phyloP scores from a whole-genome alignment of 257 asterid genomes.

The Nicotiana undulata region DNA sequence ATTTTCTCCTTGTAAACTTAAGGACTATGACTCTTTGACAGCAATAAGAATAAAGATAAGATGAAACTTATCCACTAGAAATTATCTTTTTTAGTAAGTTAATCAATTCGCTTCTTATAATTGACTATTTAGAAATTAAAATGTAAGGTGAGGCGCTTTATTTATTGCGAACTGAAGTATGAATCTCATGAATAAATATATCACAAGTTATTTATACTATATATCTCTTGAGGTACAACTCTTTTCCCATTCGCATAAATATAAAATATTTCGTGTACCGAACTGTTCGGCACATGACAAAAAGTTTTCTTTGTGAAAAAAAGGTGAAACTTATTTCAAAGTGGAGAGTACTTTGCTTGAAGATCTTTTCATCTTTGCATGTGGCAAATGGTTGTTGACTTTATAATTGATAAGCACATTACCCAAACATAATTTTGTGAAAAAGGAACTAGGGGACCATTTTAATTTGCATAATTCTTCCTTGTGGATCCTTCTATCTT shows the following conservation, averaged over 20 bases:
- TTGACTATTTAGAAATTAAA: too few relatives aligned
- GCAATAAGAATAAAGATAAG: background rate
- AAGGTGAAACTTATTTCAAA: background rate
- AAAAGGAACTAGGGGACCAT: conserved; percentile 6
- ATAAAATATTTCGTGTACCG: too few relatives aligned
- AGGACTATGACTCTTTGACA: background rate
- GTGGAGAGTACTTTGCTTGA: background rate
- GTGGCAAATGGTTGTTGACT: conserved; percentile 8
- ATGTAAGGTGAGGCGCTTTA: too few relatives aligned
- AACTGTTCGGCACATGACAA: background rate
- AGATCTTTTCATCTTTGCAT: background rate
- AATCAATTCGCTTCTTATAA: too few relatives aligned
- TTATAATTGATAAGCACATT: conserved; percentile 7
- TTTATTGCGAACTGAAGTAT: too few relatives aligned
- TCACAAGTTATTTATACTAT: too few relatives aligned
- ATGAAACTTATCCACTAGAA: too few relatives aligned
- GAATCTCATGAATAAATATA: too few relatives aligned
- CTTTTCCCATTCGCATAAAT: too few relatives aligned
- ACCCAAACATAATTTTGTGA: background rate
- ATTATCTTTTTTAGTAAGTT: too few relatives aligned
- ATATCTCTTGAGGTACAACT: too few relatives aligned
- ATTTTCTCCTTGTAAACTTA: too few relatives aligned
- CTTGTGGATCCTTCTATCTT: background rate
- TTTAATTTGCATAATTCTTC: conserved; percentile 3
- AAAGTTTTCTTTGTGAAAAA: background rate